These are phyloP conservation scores for Rhodocollybia butyracea DNA, from an alignment of 768 basidiomycete genomes.

Conservation along the genomic window DNA sequence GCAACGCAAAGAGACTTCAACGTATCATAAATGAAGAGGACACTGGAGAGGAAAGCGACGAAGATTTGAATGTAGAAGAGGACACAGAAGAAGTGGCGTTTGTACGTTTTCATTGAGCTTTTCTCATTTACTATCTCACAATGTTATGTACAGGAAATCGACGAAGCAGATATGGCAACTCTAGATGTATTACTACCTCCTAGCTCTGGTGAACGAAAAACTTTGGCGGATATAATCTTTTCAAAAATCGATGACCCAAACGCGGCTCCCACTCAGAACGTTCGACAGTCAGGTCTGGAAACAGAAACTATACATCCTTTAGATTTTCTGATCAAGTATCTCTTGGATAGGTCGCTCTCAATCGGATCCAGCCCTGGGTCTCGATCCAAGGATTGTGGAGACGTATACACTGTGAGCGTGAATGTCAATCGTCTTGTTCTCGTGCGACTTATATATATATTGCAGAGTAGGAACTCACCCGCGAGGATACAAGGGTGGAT, in stretches of 20 bases:
- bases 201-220: conserved; percentile 73
- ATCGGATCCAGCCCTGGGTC: conserved; percentile 80
- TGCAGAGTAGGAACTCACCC: conserved; percentile 83
- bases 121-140: conserved; percentile 8
- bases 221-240: conserved; percentile 96
- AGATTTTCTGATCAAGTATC: conserved; percentile 3
- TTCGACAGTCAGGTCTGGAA: conserved; percentile 52
- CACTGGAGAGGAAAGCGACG: conserved; percentile 38
- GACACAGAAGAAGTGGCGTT: conserved; percentile 65
- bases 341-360: conserved; percentile 44
- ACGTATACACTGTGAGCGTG: conserved; percentile 87
- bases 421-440: neutral
- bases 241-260: conserved; percentile 72
- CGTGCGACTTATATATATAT: conserved; percentile 3
- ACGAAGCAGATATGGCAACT: conserved; percentile 83
- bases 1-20: conserved; percentile 53
- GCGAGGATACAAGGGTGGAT: conserved; percentile 87
- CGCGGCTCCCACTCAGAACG: conserved; percentile 55
- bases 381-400: conserved; percentile 91
- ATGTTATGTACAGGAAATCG: conserved; percentile 65
- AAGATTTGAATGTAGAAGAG: conserved; percentile 37
- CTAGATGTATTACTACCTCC: conserved; percentile 79
- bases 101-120: conserved; percentile 36
- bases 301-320: conserved; percentile 1
- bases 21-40: conserved; percentile 33